Conservation (phyloP, 768 basidiomycete species). For the Lyophyllum atratum region DNA sequence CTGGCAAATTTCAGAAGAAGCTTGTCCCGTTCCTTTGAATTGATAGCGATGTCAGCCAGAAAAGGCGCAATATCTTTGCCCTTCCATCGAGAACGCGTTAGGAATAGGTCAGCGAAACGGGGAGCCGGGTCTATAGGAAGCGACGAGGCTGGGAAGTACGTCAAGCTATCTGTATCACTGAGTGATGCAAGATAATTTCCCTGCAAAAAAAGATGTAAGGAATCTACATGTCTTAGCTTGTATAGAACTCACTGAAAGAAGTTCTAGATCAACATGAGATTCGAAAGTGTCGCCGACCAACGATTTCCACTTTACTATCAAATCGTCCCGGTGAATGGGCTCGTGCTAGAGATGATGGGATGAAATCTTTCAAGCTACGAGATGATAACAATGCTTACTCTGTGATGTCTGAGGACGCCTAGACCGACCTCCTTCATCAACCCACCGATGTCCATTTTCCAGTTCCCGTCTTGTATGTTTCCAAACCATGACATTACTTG, state of each 20-base stretch:
- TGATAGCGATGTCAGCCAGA: slow-evolving; percentile 78
- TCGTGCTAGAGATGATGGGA: slow-evolving; percentile 47
- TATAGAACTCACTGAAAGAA: slow-evolving; percentile 62
- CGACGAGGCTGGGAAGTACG: slow-evolving; percentile 73
- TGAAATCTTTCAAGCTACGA: background rate
- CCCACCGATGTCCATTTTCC: slow-evolving; percentile 64
- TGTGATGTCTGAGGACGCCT: slow-evolving; percentile 65
- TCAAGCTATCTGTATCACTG: slow-evolving; percentile 42
- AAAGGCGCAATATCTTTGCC: slow-evolving; percentile 82
- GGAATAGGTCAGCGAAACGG: slow-evolving; percentile 88
- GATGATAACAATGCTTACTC: slow-evolving; percentile 34
- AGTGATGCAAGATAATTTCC: slow-evolving; percentile 69
- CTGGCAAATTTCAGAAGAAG: slow-evolving; percentile 85
- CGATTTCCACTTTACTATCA: slow-evolving; percentile 69
- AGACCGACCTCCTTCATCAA: slow-evolving; percentile 78
- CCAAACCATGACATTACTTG: slow-evolving; percentile 90
- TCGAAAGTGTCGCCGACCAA: slow-evolving; percentile 81
- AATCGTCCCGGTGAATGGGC: slow-evolving; percentile 52
- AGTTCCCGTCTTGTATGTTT: slow-evolving; percentile 48
- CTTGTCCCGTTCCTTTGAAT: slow-evolving; percentile 85
- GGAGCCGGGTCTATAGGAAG: slow-evolving; percentile 78
- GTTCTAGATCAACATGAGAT: slow-evolving; percentile 53
- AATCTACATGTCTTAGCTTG: background rate
- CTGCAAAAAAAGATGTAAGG: slow-evolving; percentile 36
- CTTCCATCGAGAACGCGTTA: slow-evolving; percentile 75